Percentiles rank a stretch among this genome's conserved stretches.
phyloP scores from a whole-genome alignment of 179 eudicot species.

The Nepenthes alata region DNA sequence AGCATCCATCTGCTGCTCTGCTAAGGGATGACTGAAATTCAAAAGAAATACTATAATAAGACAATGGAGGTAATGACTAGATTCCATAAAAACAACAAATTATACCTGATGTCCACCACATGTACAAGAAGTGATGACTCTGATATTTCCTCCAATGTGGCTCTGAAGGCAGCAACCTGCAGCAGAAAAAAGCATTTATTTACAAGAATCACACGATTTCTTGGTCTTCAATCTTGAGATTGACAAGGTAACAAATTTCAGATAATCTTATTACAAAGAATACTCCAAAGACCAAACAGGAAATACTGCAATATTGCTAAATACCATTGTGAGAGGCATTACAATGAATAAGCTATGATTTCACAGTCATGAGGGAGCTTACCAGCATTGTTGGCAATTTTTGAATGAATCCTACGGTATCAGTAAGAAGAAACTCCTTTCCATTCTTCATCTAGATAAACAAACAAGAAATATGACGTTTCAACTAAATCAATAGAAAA shows the following conservation, averaged over 20 bases:
- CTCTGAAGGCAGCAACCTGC: slow-evolving; percentile 99
- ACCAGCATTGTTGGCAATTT: slow-evolving; percentile 88
- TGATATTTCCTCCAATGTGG: slow-evolving; percentile 88
- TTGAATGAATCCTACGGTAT: slow-evolving; percentile 97
- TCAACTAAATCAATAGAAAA: not conserved
- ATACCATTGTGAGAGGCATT: too few relatives aligned
- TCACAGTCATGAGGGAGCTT: slow-evolving; percentile 12
- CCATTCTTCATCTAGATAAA: slow-evolving; percentile 63
- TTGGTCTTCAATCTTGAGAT: too few relatives aligned
- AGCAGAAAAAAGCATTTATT: slow-evolving; percentile 1
- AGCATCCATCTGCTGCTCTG: slow-evolving; percentile 80
- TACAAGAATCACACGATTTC: too few relatives aligned
- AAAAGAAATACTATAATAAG: slow-evolving; percentile 6
- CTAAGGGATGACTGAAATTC: slow-evolving; percentile 78
- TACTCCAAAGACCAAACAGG: too few relatives aligned
- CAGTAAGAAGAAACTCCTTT: slow-evolving; percentile 83
- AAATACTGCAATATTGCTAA: too few relatives aligned
- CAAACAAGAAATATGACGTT: not conserved
- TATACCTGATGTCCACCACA: slow-evolving; percentile 88
- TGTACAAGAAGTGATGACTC: slow-evolving; percentile 93
- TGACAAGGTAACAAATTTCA: too few relatives aligned
- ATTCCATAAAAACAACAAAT: slow-evolving; percentile 8
- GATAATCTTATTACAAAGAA: too few relatives aligned
- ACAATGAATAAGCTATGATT: not conserved
- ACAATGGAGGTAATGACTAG: not conserved